These are phyloP conservation scores for Colletotrichum caudatum DNA, from an alignment of 2,329 filamentous ascomycete genomes.

Conservation along the genomic window DNA sequence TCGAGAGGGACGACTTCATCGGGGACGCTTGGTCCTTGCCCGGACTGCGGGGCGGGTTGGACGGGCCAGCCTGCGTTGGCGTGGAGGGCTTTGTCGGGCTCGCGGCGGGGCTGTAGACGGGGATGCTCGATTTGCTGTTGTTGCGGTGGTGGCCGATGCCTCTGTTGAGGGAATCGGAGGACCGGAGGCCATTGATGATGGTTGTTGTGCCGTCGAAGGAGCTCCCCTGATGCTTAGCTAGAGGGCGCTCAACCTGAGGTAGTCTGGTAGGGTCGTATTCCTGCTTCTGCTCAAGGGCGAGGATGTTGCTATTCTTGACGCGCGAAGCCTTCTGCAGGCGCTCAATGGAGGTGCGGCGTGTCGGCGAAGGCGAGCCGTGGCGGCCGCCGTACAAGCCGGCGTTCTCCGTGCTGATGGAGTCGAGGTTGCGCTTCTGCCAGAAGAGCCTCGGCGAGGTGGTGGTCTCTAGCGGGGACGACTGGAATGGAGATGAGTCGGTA, in stretches of 20 bases:
- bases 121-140: conserved; percentile 70
- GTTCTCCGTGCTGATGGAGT: conserved; percentile 74
- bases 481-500: conserved; percentile 85
- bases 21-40: conserved; percentile 82
- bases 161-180: conserved; percentile 58
- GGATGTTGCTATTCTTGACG: conserved; percentile 98
- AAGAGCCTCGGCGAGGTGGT: conserved; percentile 85
- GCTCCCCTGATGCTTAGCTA: conserved; percentile 81
- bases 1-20: conserved; percentile 88
- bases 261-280: conserved; percentile 89
- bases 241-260: conserved; percentile 83
- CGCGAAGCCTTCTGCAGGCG: conserved; percentile 93
- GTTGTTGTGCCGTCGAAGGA: conserved; percentile 70
- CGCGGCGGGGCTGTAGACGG: conserved; percentile 65
- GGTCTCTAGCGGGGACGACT: conserved; percentile 80
- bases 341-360: conserved; percentile 91
- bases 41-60: conserved; percentile 61
- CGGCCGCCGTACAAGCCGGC: conserved; percentile 71
- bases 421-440: conserved; percentile 85
- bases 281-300: conserved; percentile 90
- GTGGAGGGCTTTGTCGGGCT: conserved; percentile 45
- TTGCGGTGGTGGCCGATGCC: conserved; percentile 60
- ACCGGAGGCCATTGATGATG: conserved; percentile 62
- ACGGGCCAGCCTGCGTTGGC: conserved; percentile 29
- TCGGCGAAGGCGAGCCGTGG: conserved; percentile 74